These are phyloP conservation scores for Thalia dealbata DNA, from an alignment of 176 grass and related monocot genomes.

Conservation along the genomic window DNA sequence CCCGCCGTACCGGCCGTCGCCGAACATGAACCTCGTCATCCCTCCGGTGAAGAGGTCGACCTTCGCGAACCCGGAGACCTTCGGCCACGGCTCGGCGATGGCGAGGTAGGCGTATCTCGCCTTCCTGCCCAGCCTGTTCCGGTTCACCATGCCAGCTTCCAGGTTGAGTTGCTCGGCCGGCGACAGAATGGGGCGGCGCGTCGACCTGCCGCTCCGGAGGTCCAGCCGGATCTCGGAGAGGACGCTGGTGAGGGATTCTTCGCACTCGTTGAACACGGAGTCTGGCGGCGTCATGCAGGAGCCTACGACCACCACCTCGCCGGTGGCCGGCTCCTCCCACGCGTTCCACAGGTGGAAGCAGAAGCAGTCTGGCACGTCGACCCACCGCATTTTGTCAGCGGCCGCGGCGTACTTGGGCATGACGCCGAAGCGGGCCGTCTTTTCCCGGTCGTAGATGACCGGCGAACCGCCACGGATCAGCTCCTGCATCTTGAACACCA, in stretches of 20 bases:
- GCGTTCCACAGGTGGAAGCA: constrained; percentile 98
- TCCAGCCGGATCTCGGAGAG: constrained; percentile 76
- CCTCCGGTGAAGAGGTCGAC: constrained; percentile 59
- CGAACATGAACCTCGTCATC: constrained; percentile 50
- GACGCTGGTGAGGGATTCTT: constrained; percentile 48
- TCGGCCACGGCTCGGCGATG: constrained; percentile 88
- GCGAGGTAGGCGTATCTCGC: constrained; percentile 74
- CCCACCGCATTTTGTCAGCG: constrained; percentile 45
- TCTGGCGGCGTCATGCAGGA: constrained; percentile 93
- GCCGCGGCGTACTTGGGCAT: constrained; percentile 46
- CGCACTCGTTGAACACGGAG: constrained; percentile 77
- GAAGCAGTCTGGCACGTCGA: constrained; percentile 68
- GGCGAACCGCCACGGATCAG: constrained; percentile 70
- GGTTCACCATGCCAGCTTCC: constrained; percentile 96
- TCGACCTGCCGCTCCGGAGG: constrained; percentile 33
- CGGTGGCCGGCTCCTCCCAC: constrained; percentile 58
- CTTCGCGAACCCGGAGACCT: constrained; percentile 83
- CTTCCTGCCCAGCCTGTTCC: constrained; percentile 38
- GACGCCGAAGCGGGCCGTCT: constrained; percentile 46
- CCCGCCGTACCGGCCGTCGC: constrained; percentile 49
- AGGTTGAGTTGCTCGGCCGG: constrained; percentile 57
- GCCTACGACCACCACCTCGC: constrained; percentile 72
- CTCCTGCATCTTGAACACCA: constrained; percentile 73
- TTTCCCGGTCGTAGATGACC: constrained; percentile 66
- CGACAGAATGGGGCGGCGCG: constrained; percentile 28